Percentiles rank a stretch among this genome's conserved stretches.
Conservation (phyloP, 768 basidiomycete genomes). For the Hirschioporus abietinus region DNA sequence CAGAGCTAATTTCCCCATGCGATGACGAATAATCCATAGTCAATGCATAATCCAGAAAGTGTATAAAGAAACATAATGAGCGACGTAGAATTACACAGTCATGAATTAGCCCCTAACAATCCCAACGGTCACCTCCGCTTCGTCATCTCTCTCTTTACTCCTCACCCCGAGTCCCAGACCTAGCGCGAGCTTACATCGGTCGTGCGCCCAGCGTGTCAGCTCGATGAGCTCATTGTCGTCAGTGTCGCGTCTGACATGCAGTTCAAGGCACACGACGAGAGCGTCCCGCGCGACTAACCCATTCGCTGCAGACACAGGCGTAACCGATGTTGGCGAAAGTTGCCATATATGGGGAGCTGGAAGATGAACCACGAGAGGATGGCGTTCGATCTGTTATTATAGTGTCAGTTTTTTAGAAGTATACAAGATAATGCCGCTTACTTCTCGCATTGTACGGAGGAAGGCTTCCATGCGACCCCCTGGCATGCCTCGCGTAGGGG, state of each 20-base stretch:
- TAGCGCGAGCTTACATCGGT: slow-evolving; percentile 53
- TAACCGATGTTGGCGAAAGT: slow-evolving; percentile 45
- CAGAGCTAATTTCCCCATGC: too few species aligned
- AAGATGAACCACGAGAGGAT: slow-evolving; percentile 78
- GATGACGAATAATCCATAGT: neutral
- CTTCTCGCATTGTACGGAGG: slow-evolving; percentile 76
- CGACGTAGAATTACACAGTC: neutral
- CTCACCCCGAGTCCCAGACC: slow-evolving; percentile 26
- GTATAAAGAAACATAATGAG: neutral
- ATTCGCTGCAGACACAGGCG: slow-evolving; percentile 13
- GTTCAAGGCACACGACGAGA: slow-evolving; percentile 75
- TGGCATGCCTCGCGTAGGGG: slow-evolving; percentile 57
- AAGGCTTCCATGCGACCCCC: slow-evolving; percentile 78
- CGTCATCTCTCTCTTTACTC: slow-evolving; percentile 28
- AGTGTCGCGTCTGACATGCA: slow-evolving; percentile 65
- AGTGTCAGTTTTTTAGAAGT: neutral
- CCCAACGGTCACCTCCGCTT: slow-evolving; percentile 70
- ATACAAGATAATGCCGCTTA: slow-evolving; percentile 21
- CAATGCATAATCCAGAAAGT: neutral
- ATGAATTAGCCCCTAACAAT: slow-evolving; percentile 49
- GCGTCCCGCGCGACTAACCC: slow-evolving; percentile 13
- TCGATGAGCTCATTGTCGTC: slow-evolving; percentile 66
- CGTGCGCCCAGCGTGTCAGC: slow-evolving; percentile 75
- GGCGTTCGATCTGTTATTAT: slow-evolving; percentile 62
- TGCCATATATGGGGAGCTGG: slow-evolving; percentile 90